phyloP scores from a whole-genome alignment of 495 filamentous ascomycete genomes.

The Melanomma pulvis-pyrius region DNA sequence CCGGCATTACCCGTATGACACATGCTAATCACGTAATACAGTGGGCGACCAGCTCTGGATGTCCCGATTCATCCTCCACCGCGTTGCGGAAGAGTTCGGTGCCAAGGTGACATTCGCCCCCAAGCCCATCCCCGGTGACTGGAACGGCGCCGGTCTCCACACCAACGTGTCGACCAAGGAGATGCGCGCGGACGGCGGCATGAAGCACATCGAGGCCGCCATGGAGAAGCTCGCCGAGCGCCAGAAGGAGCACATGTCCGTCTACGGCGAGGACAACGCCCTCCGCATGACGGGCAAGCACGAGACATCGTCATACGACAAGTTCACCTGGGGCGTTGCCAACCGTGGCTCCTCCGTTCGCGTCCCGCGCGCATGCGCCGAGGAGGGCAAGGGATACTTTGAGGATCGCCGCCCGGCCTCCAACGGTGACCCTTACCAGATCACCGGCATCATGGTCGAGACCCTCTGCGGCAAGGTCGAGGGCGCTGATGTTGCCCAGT shows the following conservation, averaged over 20 bases:
- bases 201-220: constrained; percentile 84
- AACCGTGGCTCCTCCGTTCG: constrained; percentile 94
- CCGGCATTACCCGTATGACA: neutral
- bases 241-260: constrained; percentile 92
- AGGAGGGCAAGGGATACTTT: constrained; percentile 97
- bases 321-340: constrained; percentile 93
- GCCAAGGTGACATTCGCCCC: constrained; percentile 94
- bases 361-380: constrained; percentile 86
- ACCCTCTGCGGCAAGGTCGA: constrained; percentile 55
- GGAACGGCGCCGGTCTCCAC: constrained; percentile 99
- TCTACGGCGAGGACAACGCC: constrained; percentile 95
- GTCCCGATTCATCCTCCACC: constrained; percentile 93
- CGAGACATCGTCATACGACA: constrained; percentile 92
- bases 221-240: constrained; percentile 89
- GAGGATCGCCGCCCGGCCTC: constrained; percentile 94
- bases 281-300: constrained; percentile 90
- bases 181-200: constrained; percentile 89
- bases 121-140: constrained; percentile 98
- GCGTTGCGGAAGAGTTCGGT: constrained; percentile 96
- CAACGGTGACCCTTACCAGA: constrained; percentile 96
- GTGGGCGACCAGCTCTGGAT: constrained; percentile 99
- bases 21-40: constrained; percentile 42
- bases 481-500: constrained; percentile 44
- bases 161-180: constrained; percentile 87
- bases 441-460: constrained; percentile 90